A percentile compares a stretch with the other conserved stretches of the same genome.
These are phyloP conservation scores for Paramecium sonneborni DNA, from an alignment of 73 alveolate species.

Conservation along the genomic window DNA sequence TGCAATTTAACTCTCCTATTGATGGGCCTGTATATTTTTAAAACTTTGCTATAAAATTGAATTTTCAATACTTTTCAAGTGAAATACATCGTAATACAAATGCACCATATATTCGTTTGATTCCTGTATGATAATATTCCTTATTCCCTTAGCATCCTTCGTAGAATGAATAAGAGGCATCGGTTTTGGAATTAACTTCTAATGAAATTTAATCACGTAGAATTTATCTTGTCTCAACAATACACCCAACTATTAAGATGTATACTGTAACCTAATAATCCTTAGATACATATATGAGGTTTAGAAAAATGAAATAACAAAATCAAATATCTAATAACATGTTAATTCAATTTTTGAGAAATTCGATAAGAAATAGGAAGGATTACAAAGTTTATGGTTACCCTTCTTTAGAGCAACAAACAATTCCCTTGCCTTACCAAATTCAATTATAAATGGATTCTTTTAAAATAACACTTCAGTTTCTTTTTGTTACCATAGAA, in stretches of 20 bases:
- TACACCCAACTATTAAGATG: background rate
- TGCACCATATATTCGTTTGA: background rate
- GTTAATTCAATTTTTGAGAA: background rate
- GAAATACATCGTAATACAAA: background rate
- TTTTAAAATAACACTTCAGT: background rate
- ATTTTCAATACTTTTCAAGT: background rate
- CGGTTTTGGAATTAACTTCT: background rate
- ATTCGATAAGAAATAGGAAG: background rate
- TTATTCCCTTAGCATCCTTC: background rate
- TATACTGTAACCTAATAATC: background rate
- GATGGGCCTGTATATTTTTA: background rate
- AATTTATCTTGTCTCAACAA: background rate
- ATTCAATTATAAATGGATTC: background rate
- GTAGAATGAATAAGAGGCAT: background rate
- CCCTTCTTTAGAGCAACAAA: background rate
- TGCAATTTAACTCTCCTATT: background rate
- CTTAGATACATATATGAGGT: background rate
- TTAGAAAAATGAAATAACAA: background rate
- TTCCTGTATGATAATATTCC: background rate
- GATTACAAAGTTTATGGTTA: background rate
- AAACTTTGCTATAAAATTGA: background rate
- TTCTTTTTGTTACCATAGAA: background rate
- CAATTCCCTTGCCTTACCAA: background rate
- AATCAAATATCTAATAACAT: background rate
- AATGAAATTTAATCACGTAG: background rate